Evolutionary conservation across 805 yeast species (phyloP), one percentile per base, ranked within the genome.

Genomic region (Ogataea corticis): DNA sequence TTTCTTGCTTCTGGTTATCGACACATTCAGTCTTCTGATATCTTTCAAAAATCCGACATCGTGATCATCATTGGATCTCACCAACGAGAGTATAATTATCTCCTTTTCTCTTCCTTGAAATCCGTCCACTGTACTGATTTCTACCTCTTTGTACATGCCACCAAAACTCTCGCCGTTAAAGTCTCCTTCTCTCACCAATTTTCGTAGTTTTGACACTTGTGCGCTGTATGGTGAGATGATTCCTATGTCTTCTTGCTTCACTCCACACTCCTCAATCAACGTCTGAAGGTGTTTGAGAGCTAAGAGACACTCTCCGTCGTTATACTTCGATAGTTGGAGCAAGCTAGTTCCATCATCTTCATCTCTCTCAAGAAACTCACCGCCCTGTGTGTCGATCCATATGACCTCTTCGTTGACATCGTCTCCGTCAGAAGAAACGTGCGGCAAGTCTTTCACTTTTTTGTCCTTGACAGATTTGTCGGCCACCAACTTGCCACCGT

Each of bases 61-160:
- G 28, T 73, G 63, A 2, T 67, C 56, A 16, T 77, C 83, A 62
- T 92, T 92, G 32, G 94, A 84, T 51, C 99, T 72, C 2, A 92
- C 97, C 43, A 92, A 64, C 2, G 94, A 76, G 11, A 94, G 67
- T 1, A 92, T 74, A 6, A 92, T 89, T 0, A 82, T 84, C 56
- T 91, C 95, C 63, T 92, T 94, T 60, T 92, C 99, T 50, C 97
- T 72, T 1, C 99, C 99, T 69, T 92, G 99, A 58, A 92, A 94
- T 1, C 97, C 97, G 67, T 92, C 99, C 4, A 92, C 92, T 0
- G 97, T 88, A 4, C 96, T 80, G 0, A 91, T 78, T 59, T 92
- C 98, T 5, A 92, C 68, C 2, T 50, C 59, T 0, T 76, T 72
- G 39, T 67, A 51, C 23, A 13, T 19, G 68, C 15, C 41, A 35